phyloP scores from a whole-genome alignment of 441 rosid species.

The Rhodomyrtus psidioides region DNA sequence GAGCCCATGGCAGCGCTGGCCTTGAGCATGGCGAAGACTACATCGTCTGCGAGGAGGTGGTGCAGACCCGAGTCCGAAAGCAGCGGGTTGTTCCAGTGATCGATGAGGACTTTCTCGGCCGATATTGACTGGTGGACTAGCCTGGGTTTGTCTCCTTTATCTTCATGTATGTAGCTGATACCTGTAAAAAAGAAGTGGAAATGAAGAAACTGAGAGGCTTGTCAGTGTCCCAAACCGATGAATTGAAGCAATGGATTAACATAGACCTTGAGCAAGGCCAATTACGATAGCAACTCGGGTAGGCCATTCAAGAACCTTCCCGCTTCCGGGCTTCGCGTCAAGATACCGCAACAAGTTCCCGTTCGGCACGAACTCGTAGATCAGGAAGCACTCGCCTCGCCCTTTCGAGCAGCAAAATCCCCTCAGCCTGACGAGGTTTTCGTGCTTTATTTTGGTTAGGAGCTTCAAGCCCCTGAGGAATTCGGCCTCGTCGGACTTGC shows the following conservation, averaged over 20 bases:
- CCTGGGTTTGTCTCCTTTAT: conserved; percentile 6
- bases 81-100: conserved; percentile 17
- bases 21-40: conserved; percentile 7
- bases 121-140: conserved; percentile 9
- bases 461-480: conserved; percentile 8
- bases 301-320: conserved; percentile 9
- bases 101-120: conserved; percentile 8
- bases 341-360: conserved; percentile 13
- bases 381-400: conserved; percentile 12
- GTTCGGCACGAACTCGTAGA: conserved; percentile 8
- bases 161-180: conserved; percentile 5
- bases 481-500: conserved; percentile 5
- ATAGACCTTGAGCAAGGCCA: conserved; percentile 11
- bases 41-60: conserved; percentile 9
- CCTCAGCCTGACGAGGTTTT: conserved; percentile 4
- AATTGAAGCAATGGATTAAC: neutral
- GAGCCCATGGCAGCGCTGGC: conserved; percentile 16
- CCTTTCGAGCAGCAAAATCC: conserved; percentile 17
- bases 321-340: neutral
- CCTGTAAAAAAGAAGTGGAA: neutral
- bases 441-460: conserved; percentile 4
- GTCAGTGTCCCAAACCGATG: neutral
- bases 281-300: conserved; percentile 6
- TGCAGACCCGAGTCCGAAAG: conserved; percentile 8
- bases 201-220: neutral